Evolutionary conservation across 169 alveolate species (phyloP), one percentile per base, ranked within the genome.

Genomic region (Cryptosporidium ryanae): DNA sequence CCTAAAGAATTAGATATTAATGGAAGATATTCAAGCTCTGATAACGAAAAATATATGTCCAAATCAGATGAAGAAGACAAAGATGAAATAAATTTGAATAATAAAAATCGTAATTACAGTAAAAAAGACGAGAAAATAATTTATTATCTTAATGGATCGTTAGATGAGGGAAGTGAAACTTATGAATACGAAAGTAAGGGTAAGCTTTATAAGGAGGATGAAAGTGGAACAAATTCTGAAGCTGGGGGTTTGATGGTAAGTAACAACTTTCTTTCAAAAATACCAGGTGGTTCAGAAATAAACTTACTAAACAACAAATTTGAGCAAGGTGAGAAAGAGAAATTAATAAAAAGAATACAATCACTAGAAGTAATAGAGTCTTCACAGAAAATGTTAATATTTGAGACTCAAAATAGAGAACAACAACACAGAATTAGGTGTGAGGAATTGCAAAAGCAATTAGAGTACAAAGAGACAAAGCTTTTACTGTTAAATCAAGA

Each of bases 301-400:
- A 50, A 48, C 4, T 25, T 70, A 38, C 23, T 4, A 13, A 76
- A 43, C 63, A 6, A 21, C 21, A 12, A 57, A 48, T 76, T 55
- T 23, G 68, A 76, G 3, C 34, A 59, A 25, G 59, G 63, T 43
- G 87, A 76, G 23, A 55, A 70, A 17, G 87, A 76, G 12, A 0
- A 57, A 6, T 76, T 76, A 44, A 34, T 76, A 50, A 76, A 61
- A 13, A 55, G 71, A 44, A 76, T 76, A 13, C 87, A 61, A 50
- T 76, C 87, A 10, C 46, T 76, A 29, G 87, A 76, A 31, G 87
- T 76, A n/a, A 59, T 76, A 46, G 87, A 76, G n/a, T 76, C 87
- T 17, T 76, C 87, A 18, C 87, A 76, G 54, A 55, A 76, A 25
- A 76, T 76, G 87, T 38, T 76, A 38, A 61, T 76, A 32, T 59